These are phyloP conservation scores for Ogataea zsoltii DNA, from an alignment of 805 yeast species.

Conservation along the genomic window DNA sequence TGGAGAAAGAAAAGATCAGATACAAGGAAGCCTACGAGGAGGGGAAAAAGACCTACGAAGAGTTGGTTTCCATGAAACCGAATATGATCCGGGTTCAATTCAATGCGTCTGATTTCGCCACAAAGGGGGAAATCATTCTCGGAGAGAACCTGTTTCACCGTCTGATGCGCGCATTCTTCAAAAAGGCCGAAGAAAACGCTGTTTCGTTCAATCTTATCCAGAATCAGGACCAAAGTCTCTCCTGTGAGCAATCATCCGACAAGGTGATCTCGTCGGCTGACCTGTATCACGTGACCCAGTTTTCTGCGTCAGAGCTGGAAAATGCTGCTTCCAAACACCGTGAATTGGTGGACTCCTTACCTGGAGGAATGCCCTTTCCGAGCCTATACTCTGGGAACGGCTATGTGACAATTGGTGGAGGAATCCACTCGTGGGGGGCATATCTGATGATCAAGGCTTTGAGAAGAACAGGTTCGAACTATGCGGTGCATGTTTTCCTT, in stretches of 20 bases:
- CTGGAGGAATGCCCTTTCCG: conserved; percentile 34
- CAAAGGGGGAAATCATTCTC: not conserved
- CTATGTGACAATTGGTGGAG: conserved; percentile 41
- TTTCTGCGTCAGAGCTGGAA: conserved; percentile 38
- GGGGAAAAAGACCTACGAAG: conserved; percentile 6
- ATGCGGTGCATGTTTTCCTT: conserved; percentile 42
- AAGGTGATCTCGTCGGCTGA: conserved; percentile 4
- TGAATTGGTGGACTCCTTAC: conserved; percentile 43
- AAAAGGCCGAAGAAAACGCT: conserved; percentile 1
- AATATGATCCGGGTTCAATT: conserved; percentile 10
- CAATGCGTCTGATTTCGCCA: conserved; percentile 6
- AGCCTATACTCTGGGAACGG: conserved; percentile 21
- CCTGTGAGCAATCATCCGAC: not conserved
- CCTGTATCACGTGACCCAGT: conserved; percentile 4
- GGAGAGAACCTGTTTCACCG: conserved; percentile 8
- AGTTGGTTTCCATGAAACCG: conserved; percentile 8
- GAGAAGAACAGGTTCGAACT: conserved; percentile 39
- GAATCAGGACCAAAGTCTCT: not conserved
- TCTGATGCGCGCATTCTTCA: conserved; percentile 8
- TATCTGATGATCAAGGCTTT: conserved; percentile 37
- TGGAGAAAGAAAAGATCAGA: not conserved
- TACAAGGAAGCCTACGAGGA: conserved; percentile 3
- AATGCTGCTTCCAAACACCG: conserved; percentile 39
- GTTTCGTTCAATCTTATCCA: not conserved
- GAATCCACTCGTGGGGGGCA: conserved; percentile 37